Evolutionary conservation across 768 basidiomycete genomes (phyloP).

Genomic region (Leccinum fibrillosum): DNA sequence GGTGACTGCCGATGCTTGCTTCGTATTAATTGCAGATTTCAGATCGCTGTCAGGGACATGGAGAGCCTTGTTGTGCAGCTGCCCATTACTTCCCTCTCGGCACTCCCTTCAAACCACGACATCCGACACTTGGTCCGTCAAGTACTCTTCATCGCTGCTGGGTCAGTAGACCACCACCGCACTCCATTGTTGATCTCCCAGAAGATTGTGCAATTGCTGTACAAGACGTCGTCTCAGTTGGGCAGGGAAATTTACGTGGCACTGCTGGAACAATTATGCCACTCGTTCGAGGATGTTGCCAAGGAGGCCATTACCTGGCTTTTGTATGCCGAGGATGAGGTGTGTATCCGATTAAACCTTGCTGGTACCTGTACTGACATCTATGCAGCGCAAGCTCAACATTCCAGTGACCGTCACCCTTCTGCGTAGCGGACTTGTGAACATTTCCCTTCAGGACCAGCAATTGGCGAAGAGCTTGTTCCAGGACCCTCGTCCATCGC

Average conservation of each 20-base stretch:
- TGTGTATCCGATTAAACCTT: conserved; percentile 33
- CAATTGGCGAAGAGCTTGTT: conserved; percentile 85
- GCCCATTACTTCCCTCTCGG: conserved; percentile 65
- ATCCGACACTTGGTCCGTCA: conserved; percentile 82
- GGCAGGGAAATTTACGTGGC: conserved; percentile 92
- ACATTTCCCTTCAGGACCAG: conserved; percentile 75
- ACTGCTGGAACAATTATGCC: conserved; percentile 85
- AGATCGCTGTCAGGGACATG: conserved; percentile 51
- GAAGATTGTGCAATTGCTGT: conserved; percentile 92
- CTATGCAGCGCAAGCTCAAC: conserved; percentile 85
- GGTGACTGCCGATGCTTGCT: background rate
- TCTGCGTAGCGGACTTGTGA: conserved; percentile 79
- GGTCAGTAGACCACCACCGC: conserved; percentile 74
- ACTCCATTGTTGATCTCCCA: conserved; percentile 93
- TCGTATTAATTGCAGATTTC: conserved; percentile 3
- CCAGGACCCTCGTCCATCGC: conserved; percentile 69
- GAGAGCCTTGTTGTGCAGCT: conserved; percentile 78
- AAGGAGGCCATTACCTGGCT: conserved; percentile 98
- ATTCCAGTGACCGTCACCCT: conserved; percentile 90
- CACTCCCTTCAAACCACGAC: conserved; percentile 80
- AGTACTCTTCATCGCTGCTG: conserved; percentile 76
- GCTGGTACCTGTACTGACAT: conserved; percentile 4
- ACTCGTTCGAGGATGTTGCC: conserved; percentile 85
- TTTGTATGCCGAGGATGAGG: conserved; percentile 94
- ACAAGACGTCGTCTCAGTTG: conserved; percentile 81